Conservation (phyloP, 345 rosid genomes). For the Moricandia arvensis region DNA sequence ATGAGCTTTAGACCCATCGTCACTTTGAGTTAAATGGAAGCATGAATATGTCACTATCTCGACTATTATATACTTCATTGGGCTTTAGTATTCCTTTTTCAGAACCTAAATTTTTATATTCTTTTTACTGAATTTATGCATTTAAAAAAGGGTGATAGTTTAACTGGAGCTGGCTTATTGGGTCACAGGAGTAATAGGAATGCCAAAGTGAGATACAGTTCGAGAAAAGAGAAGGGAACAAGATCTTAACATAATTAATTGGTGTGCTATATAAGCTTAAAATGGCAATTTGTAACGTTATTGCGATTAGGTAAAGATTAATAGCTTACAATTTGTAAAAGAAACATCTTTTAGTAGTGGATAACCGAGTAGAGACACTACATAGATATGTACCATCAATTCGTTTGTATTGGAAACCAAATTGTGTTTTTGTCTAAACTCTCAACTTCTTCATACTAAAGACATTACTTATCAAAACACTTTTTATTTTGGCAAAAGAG, state of each 20-base stretch:
- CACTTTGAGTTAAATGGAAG: background rate
- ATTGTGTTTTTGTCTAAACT: background rate
- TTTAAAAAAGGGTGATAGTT: too few species aligned
- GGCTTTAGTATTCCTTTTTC: background rate
- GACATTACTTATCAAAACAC: slow-evolving; percentile 14
- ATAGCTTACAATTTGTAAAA: too few species aligned
- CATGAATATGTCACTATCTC: background rate
- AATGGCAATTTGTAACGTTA: too few species aligned
- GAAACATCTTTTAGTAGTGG: background rate
- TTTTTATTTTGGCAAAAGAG: background rate
- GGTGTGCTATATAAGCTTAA: too few species aligned
- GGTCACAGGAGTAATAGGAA: too few species aligned
- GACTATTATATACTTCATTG: background rate
- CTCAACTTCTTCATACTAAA: slow-evolving; percentile 28
- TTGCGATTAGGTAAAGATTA: too few species aligned
- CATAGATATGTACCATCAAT: slow-evolving; percentile 17
- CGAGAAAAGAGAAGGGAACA: too few species aligned
- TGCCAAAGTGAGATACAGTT: too few species aligned
- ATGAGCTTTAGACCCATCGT: background rate
- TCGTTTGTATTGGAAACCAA: slow-evolving; percentile 11
- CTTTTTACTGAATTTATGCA: too few species aligned
- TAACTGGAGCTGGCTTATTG: too few species aligned
- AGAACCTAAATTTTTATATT: background rate
- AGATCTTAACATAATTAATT: too few species aligned
- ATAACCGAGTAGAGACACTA: slow-evolving; percentile 14